Conservation (phyloP, 257 asterid genomes). For the Cinchona pubescens region DNA sequence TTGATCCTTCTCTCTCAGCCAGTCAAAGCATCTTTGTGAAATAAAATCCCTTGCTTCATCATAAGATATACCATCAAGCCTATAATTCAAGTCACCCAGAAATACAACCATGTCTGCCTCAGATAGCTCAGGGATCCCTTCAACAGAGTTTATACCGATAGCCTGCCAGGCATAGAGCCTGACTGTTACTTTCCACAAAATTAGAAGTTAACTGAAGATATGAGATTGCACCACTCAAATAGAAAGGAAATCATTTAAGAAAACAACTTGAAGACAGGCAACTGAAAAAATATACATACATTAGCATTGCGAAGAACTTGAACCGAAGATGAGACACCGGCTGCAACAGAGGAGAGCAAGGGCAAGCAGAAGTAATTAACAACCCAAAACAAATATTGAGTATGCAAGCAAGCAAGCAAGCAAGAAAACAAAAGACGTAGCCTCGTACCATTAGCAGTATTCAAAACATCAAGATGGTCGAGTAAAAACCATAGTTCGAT, state of each 20-base stretch:
- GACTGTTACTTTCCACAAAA: conserved; percentile 13
- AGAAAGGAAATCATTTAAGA: not conserved
- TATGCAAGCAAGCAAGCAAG: conserved; percentile 55
- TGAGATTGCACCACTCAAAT: conserved; percentile 2
- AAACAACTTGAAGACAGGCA: conserved; percentile 19
- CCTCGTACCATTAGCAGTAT: conserved; percentile 71
- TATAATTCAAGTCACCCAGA: conserved; percentile 93
- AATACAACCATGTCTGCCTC: conserved; percentile 96
- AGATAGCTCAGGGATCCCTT: conserved; percentile 80
- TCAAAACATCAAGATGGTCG: conserved; percentile 67
- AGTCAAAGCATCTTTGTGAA: conserved; percentile 93
- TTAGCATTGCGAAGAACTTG: conserved; percentile 67
- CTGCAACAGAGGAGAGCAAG: conserved; percentile 63
- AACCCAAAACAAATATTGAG: conserved; percentile 43
- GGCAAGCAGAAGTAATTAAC: conserved; percentile 45
- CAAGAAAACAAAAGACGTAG: conserved; percentile 39
- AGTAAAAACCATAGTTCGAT: conserved; percentile 76
- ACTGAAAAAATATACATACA: conserved; percentile 48
- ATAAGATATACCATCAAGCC: conserved; percentile 84
- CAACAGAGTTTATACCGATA: conserved; percentile 45
- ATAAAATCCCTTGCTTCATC: conserved; percentile 97
- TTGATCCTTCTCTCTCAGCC: conserved; percentile 96
- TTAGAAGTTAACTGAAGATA: conserved; percentile 14
- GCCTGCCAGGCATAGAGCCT: conserved; percentile 38
- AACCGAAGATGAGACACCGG: conserved; percentile 69